Percentiles rank a stretch among this genome's conserved stretches.
phyloP scores from a whole-genome alignment of 768 basidiomycete genomes.

The Chalciporus pseudorubinellus region DNA sequence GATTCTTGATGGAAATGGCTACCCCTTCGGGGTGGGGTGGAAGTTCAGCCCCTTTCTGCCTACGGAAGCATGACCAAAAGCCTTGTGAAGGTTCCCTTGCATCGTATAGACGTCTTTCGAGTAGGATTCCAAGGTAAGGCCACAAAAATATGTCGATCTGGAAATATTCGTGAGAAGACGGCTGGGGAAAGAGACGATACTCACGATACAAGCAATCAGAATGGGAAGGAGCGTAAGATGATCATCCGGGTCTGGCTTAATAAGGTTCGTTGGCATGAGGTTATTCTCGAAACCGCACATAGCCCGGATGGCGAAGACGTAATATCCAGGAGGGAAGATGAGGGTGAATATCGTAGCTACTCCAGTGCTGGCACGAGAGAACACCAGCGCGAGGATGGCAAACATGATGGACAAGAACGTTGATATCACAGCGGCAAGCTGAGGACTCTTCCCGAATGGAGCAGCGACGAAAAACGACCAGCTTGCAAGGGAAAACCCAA shows the following conservation, averaged over 20 bases:
- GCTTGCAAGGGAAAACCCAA: constrained; percentile 64
- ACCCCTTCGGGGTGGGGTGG: constrained; percentile 36
- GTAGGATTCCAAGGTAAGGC: constrained; percentile 60
- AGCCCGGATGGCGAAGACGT: constrained; percentile 66
- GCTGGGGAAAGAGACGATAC: constrained; percentile 17
- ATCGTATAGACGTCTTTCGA: constrained; percentile 64
- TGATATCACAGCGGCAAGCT: constrained; percentile 63
- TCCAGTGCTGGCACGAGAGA: constrained; percentile 40
- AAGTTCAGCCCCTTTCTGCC: constrained; percentile 10
- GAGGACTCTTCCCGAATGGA: constrained; percentile 71
- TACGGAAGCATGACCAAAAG: constrained; percentile 24
- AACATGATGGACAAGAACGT: constrained; percentile 66
- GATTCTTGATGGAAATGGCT: constrained; percentile 61
- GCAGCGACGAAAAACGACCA: constrained; percentile 71
- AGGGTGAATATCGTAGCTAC: constrained; percentile 62
- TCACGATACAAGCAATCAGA: constrained; percentile 62
- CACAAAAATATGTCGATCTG: constrained; percentile 74
- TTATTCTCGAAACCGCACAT: constrained; percentile 68
- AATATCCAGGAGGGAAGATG: constrained; percentile 74
- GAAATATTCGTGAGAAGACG: neutral
- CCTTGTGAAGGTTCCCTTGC: constrained; percentile 38
- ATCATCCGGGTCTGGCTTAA: constrained; percentile 60
- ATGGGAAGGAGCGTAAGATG: constrained; percentile 53
- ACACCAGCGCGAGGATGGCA: constrained; percentile 62
- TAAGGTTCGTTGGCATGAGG: constrained; percentile 48